phyloP scores from a whole-genome alignment of 441 rosid species.

The Sinapis alba region DNA sequence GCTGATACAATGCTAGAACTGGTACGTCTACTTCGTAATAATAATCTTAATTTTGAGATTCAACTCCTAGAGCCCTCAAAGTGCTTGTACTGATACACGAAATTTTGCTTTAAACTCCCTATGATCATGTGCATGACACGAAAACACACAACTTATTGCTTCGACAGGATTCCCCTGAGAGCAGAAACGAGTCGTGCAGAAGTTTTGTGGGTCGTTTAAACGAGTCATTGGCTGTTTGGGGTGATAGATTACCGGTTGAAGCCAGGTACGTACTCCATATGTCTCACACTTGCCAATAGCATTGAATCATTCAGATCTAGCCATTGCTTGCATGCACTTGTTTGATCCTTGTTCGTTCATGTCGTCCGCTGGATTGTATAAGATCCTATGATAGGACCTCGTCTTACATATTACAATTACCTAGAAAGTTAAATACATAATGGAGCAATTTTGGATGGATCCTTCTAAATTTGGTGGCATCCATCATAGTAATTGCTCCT shows the following conservation, averaged over 20 bases:
- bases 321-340: slow-evolving; percentile 9
- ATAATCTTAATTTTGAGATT: slow-evolving; percentile 17
- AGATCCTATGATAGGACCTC: not conserved
- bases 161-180: slow-evolving; percentile 74
- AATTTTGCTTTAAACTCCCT: not conserved
- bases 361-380: not conserved
- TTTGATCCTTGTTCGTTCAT: not conserved
- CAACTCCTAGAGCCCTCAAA: slow-evolving; percentile 12
- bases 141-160: slow-evolving; percentile 27
- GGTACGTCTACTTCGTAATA: slow-evolving; percentile 48
- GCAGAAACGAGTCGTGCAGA: slow-evolving; percentile 64
- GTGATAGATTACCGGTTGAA: slow-evolving; percentile 64
- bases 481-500: slow-evolving; percentile 76
- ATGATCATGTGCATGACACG: not conserved
- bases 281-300: slow-evolving; percentile 3
- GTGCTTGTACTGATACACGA: slow-evolving; percentile 13
- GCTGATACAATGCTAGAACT: slow-evolving; percentile 49
- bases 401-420: not conserved
- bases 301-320: slow-evolving; percentile 4
- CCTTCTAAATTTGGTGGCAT: slow-evolving; percentile 61
- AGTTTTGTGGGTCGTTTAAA: slow-evolving; percentile 64
- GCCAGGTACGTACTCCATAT: slow-evolving; percentile 30
- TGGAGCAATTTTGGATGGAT: slow-evolving; percentile 50
- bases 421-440: not conserved
- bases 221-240: slow-evolving; percentile 74